Evolutionary conservation across 192 early-diverging fungal species (phyloP), one percentile per base, ranked within the genome.

Genomic region (Entomortierella parvispora): DNA sequence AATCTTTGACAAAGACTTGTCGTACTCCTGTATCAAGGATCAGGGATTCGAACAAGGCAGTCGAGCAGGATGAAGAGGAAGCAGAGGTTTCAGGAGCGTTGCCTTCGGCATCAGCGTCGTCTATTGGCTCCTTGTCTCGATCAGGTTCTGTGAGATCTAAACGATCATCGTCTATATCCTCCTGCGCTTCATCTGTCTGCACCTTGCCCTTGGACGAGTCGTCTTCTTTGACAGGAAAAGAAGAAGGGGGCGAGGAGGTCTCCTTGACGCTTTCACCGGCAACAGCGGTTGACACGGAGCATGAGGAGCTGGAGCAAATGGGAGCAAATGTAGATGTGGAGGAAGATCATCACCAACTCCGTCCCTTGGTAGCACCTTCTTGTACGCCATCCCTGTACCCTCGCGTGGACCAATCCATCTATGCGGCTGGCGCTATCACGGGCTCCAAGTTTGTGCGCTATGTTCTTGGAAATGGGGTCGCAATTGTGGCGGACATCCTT

Each of bases 371-470:
- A 12, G 37, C 37, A 5, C 37, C 37, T 5, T 40, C 37, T 40
- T 40, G 37, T 12, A 40, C 37, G 12, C 37, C 37, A 12, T 40
- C 37, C 37, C 37, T 40, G 37, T 40, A 40, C 37, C 60, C 65
- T 14, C 55, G 49, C n/a, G 53, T 68, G 58, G 74, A 77, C 17
- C 74, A 77, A 37, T 77, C 74, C 1, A 67, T 77, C 23, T 77
- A 77, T 68, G 74, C 74, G 2, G 74, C 74, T 9, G 74, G 74
- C 1, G 74, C 74, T 1, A 77, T 77, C n/a, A 77, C 74, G 1
- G 74, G 74, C 9, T 77, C 74, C 23, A 77, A 77, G 23, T 77
- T 77, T 58, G 74, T 77, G 37, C 74, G 74, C 46, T 77, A 77
- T 52, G 65, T 77, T 23, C 66, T 77, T 34, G 74, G 74, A 2